phyloP scores from a whole-genome alignment of 2,329 filamentous ascomycete genomes.

The Penicillium corylophilum region DNA sequence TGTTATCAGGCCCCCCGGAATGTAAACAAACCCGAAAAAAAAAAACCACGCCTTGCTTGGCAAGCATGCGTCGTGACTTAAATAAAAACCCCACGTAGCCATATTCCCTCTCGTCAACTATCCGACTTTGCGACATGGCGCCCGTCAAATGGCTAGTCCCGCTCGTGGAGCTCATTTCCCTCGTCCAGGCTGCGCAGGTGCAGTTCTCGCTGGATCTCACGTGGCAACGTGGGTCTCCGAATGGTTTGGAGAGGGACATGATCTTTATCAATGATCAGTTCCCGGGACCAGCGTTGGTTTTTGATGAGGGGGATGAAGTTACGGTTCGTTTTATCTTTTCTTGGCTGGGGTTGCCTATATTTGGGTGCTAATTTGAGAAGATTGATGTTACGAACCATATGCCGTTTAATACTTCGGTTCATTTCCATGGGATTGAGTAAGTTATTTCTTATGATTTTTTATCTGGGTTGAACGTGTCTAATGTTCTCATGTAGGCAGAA shows the following conservation, averaged over 20 bases:
- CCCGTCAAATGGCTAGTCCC: neutral
- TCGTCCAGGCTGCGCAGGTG: neutral
- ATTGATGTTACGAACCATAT: slow-evolving; percentile 11
- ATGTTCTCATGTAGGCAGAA: neutral
- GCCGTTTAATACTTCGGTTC: slow-evolving; percentile 16
- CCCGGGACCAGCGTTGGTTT: slow-evolving; percentile 10
- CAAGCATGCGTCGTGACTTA: neutral
- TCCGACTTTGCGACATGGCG: neutral
- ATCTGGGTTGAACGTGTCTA: neutral
- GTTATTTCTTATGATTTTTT: neutral
- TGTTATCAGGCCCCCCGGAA: neutral
- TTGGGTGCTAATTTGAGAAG: neutral
- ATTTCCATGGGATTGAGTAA: slow-evolving; percentile 20
- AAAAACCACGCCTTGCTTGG: neutral
- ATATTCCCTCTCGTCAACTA: neutral
- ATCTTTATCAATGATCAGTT: slow-evolving; percentile 17
- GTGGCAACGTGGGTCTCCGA: slow-evolving; percentile 29
- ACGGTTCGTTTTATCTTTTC: neutral
- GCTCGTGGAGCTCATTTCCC: neutral
- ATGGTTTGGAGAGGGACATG: slow-evolving; percentile 31
- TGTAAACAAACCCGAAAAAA: neutral
- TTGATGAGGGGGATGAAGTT: slow-evolving; percentile 15
- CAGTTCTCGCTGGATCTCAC: slow-evolving; percentile 33
- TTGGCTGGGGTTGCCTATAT: no score
- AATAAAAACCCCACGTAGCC: neutral